Conservation (phyloP, 371 early-diverging fungal genomes). For the Mucor indicus region DNA sequence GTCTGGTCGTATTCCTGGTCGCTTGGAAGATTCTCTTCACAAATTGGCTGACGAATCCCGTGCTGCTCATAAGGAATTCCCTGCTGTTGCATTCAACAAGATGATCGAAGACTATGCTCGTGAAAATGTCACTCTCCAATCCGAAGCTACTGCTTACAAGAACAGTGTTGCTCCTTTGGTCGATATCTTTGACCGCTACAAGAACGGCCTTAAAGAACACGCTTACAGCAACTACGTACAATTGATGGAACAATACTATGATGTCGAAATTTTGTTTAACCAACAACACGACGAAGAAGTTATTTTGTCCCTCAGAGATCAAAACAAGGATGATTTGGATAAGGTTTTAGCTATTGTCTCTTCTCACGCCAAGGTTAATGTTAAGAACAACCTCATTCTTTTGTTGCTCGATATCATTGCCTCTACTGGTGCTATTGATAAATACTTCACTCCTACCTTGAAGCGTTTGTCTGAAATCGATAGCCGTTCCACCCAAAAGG, state of each 20-base stretch:
- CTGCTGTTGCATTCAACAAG: constrained; percentile 66
- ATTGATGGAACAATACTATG: constrained; percentile 82
- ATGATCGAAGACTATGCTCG: constrained; percentile 60
- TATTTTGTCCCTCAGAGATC: constrained; percentile 79
- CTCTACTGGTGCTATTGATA: constrained; percentile 64
- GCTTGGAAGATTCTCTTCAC: constrained; percentile 62
- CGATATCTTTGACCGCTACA: constrained; percentile 66
- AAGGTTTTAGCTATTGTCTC: constrained; percentile 72
- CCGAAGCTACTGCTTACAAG: constrained; percentile 63
- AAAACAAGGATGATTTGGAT: constrained; percentile 80
- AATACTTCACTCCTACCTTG: constrained; percentile 76
- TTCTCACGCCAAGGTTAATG: constrained; percentile 80
- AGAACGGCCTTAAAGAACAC: constrained; percentile 74
- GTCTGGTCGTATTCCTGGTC: constrained; percentile 84
- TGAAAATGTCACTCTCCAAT: constrained; percentile 51
- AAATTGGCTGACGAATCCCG: constrained; percentile 36
- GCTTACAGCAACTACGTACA: constrained; percentile 70
- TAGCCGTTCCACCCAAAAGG: constrained; percentile 79
- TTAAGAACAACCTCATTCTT: constrained; percentile 78
- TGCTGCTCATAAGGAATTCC: constrained; percentile 62
- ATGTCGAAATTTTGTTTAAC: constrained; percentile 83
- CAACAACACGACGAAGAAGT: constrained; percentile 84
- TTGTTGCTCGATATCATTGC: constrained; percentile 77
- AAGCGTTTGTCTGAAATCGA: constrained; percentile 82
- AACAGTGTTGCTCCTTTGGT: constrained; percentile 66